Base-by-base conservation (phyloP, 805 yeast species). In the Blastobotrys americana region DNA sequence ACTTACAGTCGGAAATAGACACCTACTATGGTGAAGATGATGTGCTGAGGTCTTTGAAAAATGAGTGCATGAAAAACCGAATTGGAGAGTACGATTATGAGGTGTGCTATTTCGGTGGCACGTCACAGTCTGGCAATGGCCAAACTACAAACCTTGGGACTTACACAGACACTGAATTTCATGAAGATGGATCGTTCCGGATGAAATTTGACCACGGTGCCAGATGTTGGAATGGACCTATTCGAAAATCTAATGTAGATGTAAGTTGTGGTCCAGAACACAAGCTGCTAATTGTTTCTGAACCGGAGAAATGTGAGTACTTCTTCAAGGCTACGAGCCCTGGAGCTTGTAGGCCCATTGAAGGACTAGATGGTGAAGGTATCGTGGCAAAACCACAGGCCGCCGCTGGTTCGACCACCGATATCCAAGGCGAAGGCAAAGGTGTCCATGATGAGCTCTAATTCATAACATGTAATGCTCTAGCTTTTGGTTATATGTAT, bases 191-290 rank as follows among this genome's bases (percentile, higher is more conserved):
- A 15, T 48, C 46, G n/a, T 44, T 70, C 37, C 51, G 50, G 17
- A 49, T 76, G 23, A 54, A 57, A 23, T 93, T 70, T 58, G 67
- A 62, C 3, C 58, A 68, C 16, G 98, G 98, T 17, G 80, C 78
- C 35, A 75, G 72, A 57, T 93, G 98, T 64, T 90, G 97, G 96
- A 85, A 88, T 60, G 98, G 98, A 0, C 97, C 97, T 3, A 61
- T 68, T 22, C 77, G 98, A 61, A 74, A 82, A 27, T 89, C 86
- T 1, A 65, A 61, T 6, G 80, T 85, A 1, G 68, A 68, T 18
- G 58, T 89, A 44, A 67, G 69, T 15, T 93, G 98, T 65, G 94
- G 94, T 0, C 64, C 70, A 2, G 63, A 67, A 2, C 67, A 73
- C 39, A 68, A 71, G 45, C 61, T 87, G 19, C 45, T 82, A n/a